Base-by-base conservation (phyloP, 2,329 filamentous ascomycete species). In the Epichloe gansuensis region DNA sequence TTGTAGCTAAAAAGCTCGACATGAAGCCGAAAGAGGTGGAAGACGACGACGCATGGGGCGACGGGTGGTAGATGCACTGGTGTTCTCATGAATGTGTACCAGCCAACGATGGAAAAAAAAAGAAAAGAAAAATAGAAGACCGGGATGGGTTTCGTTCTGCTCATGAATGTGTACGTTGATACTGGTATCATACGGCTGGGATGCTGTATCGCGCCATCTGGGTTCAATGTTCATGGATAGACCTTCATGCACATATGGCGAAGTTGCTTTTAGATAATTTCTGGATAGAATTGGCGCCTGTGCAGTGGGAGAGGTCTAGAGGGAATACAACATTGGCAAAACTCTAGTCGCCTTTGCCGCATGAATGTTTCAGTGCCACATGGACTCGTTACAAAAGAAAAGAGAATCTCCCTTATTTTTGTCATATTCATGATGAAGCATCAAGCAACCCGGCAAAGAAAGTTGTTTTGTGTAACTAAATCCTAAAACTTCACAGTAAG, bases 1-100 rank as follows among this genome's bases (percentile, higher is more conserved):
- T 71, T 2, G 66, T 65, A 2, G 69, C 77, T 1, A 90, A 88
- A 70, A 86, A 85, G 68, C 80, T 88, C 56, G 79, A 87, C 60
- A 76, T 80, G 60, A 83, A 81, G 60, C 84, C 84, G 0, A 85
- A 83, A 63, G 72, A 75, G 46, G 66, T 70, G 3, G 79, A 71
- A 1, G 76, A 76, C 45, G 81, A 83, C 60, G 80, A 82, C 60
- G 80, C 75, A 1, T 86, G 82, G 82, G 82, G 80, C 5, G 81
- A 84, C 56, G 80, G 79, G 7, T 85, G 82, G 82, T 82, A 68
- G 31, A 37, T 23, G 21, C 4, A 4, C 28, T n/a, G 12, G 5
- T 38, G 3, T 7, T 9, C 15, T 28, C 3, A 38, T 43, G 44
- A n/a, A 12, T 25, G 12, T 13, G n/a, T 28, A 23, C 6, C 2